Evolutionary conservation across 2,329 filamentous ascomycete species (phyloP), one percentile per base, ranked within the genome.

Genomic region (Scorias spongiosa): DNA sequence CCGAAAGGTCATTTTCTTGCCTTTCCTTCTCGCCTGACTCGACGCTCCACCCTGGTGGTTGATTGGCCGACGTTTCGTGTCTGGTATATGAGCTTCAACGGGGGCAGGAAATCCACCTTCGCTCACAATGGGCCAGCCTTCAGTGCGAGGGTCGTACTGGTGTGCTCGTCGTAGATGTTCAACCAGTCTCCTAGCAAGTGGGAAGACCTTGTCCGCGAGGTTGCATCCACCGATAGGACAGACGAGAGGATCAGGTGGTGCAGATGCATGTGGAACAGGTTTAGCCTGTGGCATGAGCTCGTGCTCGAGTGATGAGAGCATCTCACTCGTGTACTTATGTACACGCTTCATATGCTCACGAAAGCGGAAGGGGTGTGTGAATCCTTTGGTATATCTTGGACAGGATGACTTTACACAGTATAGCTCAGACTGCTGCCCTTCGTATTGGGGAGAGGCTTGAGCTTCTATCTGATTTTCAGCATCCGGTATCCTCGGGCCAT

Each of bases 161-260:
- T 76, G 74, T 10, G 65, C 54, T 5, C 61, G 53, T 46, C 57
- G 62, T 40, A 74, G 48, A 49, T 78, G 74, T 43, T 68, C 58
- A 46, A 55, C 60, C 53, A 52, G 54, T 39, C 47, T 42, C 10
- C 29, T 43, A 5, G 42, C 18, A 14, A 42, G 46, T 2, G 39
- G 12, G 48, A 71, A 72, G 0, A 63, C 60, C 7, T 60, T 49
- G 2, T 53, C 41, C 2, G 59, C 54, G 28, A 64, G 53, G 1
- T 53, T 54, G 43, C 70, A 72, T 14, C 54, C 51, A 1, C 47
- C 41, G 26, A 66, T 54, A 0, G 61, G 57, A 47, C 68, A 71
- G 40, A 62, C 58, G 28, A 56, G 54, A 7, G 49, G 40, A 7
- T 46, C 42, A 7, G 50, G 43, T 11, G 51, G 42, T n/a, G 36